Percentiles rank a stretch among this genome's conserved stretches.
Conservation (phyloP, 176 grass and related monocot species). For the Lolium multiflorum region DNA sequence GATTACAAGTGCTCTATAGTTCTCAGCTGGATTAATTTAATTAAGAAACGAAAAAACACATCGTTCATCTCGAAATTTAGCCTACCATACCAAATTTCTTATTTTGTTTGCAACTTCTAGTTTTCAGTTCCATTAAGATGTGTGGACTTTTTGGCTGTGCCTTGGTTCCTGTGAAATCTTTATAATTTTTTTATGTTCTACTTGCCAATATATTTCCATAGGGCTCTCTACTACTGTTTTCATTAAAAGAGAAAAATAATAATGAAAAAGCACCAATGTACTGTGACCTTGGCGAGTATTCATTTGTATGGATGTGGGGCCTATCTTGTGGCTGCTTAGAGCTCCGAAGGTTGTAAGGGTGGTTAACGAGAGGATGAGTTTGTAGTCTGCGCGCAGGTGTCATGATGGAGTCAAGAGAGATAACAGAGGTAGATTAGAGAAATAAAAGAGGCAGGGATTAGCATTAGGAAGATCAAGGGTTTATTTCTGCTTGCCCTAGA, state of each 20-base stretch:
- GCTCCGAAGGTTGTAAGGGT: too few species aligned
- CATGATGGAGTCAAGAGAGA: too few species aligned
- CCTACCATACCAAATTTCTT: constrained; percentile 17
- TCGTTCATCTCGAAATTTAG: not conserved
- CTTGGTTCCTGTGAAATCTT: constrained; percentile 4
- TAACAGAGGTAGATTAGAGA: too few species aligned
- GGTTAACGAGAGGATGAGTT: too few species aligned
- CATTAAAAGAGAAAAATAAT: not conserved
- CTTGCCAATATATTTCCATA: not conserved
- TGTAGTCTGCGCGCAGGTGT: too few species aligned
- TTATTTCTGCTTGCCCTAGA: too few species aligned
- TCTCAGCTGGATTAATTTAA: constrained; percentile 17
- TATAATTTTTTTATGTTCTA: not conserved
- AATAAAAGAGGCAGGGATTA: too few species aligned
- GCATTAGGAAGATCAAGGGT: too few species aligned
- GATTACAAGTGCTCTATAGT: not conserved
- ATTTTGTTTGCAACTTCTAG: constrained; percentile 19
- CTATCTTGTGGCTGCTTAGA: too few species aligned
- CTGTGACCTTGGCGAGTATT: not conserved
- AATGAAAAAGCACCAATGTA: not conserved
- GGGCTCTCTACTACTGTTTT: constrained; percentile 8
- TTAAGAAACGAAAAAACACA: not conserved
- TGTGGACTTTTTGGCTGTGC: not conserved
- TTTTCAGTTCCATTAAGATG: not conserved
- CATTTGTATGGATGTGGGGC: not conserved